These are phyloP conservation scores for Nissolia schottii DNA, from an alignment of 306 rosid species.

Conservation along the genomic window DNA sequence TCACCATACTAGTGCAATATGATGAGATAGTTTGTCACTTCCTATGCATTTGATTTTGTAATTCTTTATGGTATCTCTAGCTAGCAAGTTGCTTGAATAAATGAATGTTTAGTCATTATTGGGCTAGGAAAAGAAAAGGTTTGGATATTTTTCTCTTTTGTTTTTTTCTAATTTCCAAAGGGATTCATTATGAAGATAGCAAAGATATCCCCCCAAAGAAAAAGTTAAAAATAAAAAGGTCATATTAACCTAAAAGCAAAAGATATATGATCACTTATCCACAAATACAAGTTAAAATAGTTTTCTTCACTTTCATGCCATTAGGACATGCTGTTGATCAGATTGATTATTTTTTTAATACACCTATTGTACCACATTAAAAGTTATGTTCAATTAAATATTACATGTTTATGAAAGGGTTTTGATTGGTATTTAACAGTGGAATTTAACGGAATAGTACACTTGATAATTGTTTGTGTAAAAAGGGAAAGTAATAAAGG, in stretches of 20 bases:
- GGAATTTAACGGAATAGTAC: too few relatives aligned
- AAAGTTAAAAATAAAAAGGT: neutral
- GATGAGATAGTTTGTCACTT: neutral
- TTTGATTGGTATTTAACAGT: too few relatives aligned
- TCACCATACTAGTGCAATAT: neutral
- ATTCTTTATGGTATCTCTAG: neutral
- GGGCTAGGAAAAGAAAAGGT: neutral
- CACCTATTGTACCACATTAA: neutral
- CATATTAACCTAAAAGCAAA: neutral
- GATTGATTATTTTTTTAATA: constrained; percentile 16
- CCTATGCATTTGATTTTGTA: neutral
- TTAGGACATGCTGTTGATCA: constrained; percentile 20
- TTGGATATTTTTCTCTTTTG: neutral
- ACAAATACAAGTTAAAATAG: neutral
- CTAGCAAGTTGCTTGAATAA: neutral
- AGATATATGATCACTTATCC: neutral
- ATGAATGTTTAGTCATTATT: neutral
- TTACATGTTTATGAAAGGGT: too few relatives aligned
- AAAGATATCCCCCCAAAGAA: neutral
- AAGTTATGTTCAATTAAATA: neutral
- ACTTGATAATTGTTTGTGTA: too few relatives aligned
- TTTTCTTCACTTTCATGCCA: constrained; percentile 5
- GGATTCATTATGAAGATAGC: neutral
- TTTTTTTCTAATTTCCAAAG: neutral
- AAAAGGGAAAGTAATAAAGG: too few relatives aligned